A percentile compares a stretch with the other conserved stretches of the same genome.
Evolutionary conservation across 2,329 filamentous ascomycete genomes (phyloP).

Genomic region (Endocalyx cinctus): DNA sequence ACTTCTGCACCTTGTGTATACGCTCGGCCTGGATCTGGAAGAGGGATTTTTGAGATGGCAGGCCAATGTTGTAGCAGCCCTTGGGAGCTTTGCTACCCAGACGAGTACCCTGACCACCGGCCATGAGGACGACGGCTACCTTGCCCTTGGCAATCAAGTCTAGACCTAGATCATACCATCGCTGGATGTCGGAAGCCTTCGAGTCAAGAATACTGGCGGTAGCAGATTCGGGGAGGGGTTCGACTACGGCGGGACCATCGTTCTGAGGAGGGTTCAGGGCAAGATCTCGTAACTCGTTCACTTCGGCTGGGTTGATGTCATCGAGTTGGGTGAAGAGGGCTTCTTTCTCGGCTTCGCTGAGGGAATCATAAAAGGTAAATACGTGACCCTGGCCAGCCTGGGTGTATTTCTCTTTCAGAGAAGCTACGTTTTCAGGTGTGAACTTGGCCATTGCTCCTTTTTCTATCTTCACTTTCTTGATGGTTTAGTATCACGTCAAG

Average conservation of each 20-base stretch:
- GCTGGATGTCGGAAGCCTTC: conserved; percentile 67
- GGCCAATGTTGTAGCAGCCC: conserved; percentile 93
- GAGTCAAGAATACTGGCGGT: conserved; percentile 92
- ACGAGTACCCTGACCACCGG: conserved; percentile 91
- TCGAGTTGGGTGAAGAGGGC: conserved; percentile 76
- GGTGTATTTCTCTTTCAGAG: conserved; percentile 68
- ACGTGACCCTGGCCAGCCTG: conserved; percentile 76
- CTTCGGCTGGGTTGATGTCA: conserved; percentile 75
- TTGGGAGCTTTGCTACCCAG: conserved; percentile 94
- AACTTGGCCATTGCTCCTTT: conserved; percentile 50
- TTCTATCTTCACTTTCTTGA: too few species aligned
- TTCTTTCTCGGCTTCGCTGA: conserved; percentile 68
- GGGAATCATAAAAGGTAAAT: conserved; percentile 81
- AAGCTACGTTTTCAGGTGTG: conserved; percentile 59
- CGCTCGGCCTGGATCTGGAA: conserved; percentile 98
- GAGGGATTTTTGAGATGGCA: conserved; percentile 87
- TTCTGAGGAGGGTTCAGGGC: conserved; percentile 74
- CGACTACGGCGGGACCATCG: conserved; percentile 53
- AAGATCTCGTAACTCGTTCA: conserved; percentile 80
- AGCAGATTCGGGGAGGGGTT: conserved; percentile 82
- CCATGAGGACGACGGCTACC: conserved; percentile 88
- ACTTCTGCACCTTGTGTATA: conserved; percentile 77
- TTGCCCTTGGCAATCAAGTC: conserved; percentile 75
- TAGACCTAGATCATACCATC: conserved; percentile 79
- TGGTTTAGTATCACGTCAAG: too few species aligned